A percentile compares a stretch with the other conserved stretches of the same genome.
Evolutionary conservation across 208 protist genomes (phyloP).

Genomic region (Trichomonas tenax): DNA sequence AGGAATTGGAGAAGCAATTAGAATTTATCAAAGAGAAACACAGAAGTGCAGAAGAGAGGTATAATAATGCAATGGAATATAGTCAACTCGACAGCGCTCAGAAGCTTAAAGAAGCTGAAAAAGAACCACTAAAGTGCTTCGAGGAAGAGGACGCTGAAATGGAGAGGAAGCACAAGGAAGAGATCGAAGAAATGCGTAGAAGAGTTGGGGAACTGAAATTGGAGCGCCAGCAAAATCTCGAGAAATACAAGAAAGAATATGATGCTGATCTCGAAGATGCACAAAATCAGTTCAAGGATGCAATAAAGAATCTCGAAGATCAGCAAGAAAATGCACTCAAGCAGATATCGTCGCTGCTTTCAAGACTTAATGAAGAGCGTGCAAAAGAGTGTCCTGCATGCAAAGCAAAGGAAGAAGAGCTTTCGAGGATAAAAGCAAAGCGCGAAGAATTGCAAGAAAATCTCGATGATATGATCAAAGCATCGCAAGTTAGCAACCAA

Average conservation of each 20-base stretch:
- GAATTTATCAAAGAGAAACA: background rate
- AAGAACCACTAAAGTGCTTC: background rate
- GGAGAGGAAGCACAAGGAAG: background rate
- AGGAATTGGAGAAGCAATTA: background rate
- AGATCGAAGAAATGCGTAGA: background rate
- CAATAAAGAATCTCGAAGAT: background rate
- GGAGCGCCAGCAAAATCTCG: background rate
- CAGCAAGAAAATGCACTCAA: background rate
- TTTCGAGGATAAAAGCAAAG: background rate
- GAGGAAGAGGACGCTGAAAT: background rate
- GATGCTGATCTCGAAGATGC: background rate
- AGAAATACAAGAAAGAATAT: background rate
- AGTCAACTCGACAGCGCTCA: background rate
- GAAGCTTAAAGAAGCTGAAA: background rate
- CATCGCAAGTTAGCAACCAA: background rate
- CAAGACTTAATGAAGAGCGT: background rate
- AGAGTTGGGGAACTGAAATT: background rate
- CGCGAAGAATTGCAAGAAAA: background rate
- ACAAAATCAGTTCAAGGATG: background rate
- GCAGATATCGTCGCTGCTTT: background rate
- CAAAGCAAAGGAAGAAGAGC: background rate
- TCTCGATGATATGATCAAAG: background rate
- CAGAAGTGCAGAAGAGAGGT: background rate
- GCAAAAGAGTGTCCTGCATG: background rate
- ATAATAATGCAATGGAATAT: background rate